Evolutionary conservation across 768 basidiomycete species (phyloP), one percentile per base, ranked within the genome.

Genomic region (Termitomyces heimii): DNA sequence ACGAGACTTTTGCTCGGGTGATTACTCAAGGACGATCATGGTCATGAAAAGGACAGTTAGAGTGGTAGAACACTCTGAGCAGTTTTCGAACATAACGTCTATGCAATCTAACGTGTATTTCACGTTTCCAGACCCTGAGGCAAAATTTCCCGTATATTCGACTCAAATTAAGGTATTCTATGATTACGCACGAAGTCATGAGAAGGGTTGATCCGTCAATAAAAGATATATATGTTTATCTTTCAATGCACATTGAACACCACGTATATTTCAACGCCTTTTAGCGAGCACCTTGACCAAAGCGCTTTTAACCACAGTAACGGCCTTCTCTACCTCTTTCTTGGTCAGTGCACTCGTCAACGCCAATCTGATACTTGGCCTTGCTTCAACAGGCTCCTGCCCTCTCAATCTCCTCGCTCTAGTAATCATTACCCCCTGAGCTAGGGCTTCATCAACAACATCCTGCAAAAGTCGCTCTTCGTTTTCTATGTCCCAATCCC

Each of bases 321-420:
- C 83, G 3, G 94, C 90, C 76, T 93, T 95, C 78, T 97, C 94
- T 54, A 86, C 83, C 64, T 98, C 97, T 74, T 95, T 96, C 80
- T 79, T 88, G 26, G 86, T 85, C 62, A 98, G 69, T 14, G 84
- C 93, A 14, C 85, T 82, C 5, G 82, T 87, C 60, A 95, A 73
- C 24, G 88, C 87, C n/a, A 98, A 74, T 59, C 92, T 82, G 58
- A 98, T 84, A 63, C 89, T 92, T 37, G 97, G 94, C 46, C 86
- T 78, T 16, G 84, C 79, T 68, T 97, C 93, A 16, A 82, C 75
- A 60, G 83, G 74, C 77, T 99, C 96, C 72, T 97, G 94, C 5
- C 87, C 85, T 50, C 82, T 81, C 62, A 97, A 69, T 56, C 92
- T 73, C 75, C 90, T 90, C 42, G 93, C 87, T 24, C 91, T 81